phyloP scores from a whole-genome alignment of 148 eudicot species.

The Chenopodium formosanum region DNA sequence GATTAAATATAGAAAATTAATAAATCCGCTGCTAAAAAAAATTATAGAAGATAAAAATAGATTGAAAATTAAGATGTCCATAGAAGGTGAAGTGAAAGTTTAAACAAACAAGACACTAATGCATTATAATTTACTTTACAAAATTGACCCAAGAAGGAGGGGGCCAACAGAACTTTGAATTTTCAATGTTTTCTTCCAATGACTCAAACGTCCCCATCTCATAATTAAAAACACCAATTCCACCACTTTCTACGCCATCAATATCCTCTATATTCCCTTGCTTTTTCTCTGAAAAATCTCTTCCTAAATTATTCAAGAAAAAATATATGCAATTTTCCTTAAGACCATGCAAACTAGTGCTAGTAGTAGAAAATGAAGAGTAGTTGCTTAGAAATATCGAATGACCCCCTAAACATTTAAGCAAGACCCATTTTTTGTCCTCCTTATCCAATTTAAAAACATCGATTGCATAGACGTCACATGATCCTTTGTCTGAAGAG shows the following conservation, averaged over 20 bases:
- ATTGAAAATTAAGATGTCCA: too few relatives aligned
- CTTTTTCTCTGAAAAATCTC: neutral
- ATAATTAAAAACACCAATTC: conserved; percentile 8
- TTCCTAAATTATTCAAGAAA: conserved; percentile 14
- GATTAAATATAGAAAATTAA: too few relatives aligned
- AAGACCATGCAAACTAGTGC: conserved; percentile 6
- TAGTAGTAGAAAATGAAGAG: conserved; percentile 12
- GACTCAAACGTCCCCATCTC: neutral
- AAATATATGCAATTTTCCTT: conserved; percentile 32
- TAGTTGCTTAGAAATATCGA: conserved; percentile 19
- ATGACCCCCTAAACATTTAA: conserved; percentile 15
- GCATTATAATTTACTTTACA: too few relatives aligned
- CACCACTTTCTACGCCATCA: neutral
- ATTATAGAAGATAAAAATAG: too few relatives aligned
- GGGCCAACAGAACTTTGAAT: neutral
- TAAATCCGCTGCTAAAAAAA: too few relatives aligned
- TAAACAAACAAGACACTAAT: too few relatives aligned
- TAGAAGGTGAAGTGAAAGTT: too few relatives aligned
- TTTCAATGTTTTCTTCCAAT: neutral
- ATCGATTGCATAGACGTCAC: conserved; percentile 21
- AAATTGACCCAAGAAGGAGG: conserved; percentile 13
- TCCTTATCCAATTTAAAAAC: conserved; percentile 17
- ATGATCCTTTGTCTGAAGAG: neutral
- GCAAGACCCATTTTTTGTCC: conserved; percentile 12
- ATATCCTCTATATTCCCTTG: neutral